These are phyloP conservation scores for Sugiyamaella pinicola DNA, from an alignment of 1,139 yeast species.

Conservation along the genomic window DNA sequence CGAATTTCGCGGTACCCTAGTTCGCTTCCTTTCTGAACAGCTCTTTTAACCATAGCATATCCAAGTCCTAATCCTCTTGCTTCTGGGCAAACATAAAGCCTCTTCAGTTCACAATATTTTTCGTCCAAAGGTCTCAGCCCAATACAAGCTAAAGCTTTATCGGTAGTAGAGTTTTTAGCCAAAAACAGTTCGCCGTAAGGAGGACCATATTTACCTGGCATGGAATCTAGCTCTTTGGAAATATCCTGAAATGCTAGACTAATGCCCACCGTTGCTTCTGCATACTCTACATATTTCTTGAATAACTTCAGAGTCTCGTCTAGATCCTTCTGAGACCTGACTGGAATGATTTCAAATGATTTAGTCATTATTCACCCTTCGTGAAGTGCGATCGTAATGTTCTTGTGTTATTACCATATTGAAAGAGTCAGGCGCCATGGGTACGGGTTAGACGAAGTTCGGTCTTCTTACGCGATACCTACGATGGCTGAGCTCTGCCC, in stretches of 20 bases:
- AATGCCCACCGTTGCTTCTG: conserved; percentile 10
- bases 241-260: conserved; percentile 15
- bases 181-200: conserved; percentile 12
- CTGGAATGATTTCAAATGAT: neutral
- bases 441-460: too few relatives aligned
- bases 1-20: conserved; percentile 2
- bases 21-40: neutral
- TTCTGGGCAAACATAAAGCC: conserved; percentile 14
- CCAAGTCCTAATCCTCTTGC: conserved; percentile 15
- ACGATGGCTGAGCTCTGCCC: too few relatives aligned
- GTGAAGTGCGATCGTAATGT: too few relatives aligned
- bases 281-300: conserved; percentile 6
- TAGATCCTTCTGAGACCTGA: neutral
- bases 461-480: too few relatives aligned
- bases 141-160: conserved; percentile 8
- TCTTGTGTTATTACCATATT: too few relatives aligned
- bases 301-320: conserved; percentile 4
- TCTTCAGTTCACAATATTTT: conserved; percentile 13
- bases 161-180: neutral
- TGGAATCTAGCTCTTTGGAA: conserved; percentile 6
- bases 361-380: conserved; percentile 6
- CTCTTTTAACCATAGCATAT: neutral
- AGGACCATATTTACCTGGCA: conserved; percentile 15
- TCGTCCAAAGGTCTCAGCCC: conserved; percentile 10
- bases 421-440: too few relatives aligned